phyloP scores from a whole-genome alignment of 306 rosid species.

The Castanospermum australe region DNA sequence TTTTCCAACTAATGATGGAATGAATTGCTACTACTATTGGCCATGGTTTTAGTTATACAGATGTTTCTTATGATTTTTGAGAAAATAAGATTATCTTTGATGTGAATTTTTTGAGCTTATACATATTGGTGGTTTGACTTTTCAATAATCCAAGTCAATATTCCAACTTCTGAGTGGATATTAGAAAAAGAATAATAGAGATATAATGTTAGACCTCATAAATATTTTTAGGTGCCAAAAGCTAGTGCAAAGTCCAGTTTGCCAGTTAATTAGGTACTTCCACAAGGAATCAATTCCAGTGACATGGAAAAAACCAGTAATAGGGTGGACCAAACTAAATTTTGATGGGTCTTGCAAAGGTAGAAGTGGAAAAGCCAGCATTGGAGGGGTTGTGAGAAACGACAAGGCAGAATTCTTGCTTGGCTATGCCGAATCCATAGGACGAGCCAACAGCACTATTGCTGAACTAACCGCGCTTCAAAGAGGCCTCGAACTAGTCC shows the following conservation, averaged over 20 bases:
- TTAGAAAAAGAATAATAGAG: neutral
- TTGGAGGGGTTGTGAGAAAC: slow-evolving; percentile 68
- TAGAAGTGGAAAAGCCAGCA: slow-evolving; percentile 47
- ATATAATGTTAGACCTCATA: slow-evolving; percentile 37
- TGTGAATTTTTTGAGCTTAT: neutral
- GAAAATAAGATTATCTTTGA: neutral
- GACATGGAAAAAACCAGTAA: slow-evolving; percentile 63
- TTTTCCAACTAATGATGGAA: neutral
- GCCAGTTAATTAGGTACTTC: slow-evolving; percentile 24
- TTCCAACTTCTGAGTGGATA: neutral
- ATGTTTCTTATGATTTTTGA: neutral
- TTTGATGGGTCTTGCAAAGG: slow-evolving; percentile 71
- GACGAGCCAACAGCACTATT: slow-evolving; percentile 57
- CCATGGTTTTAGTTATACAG: neutral
- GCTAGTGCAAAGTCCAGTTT: slow-evolving; percentile 39
- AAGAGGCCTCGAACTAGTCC: slow-evolving; percentile 66
- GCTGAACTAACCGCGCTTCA: slow-evolving; percentile 60
- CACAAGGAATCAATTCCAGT: slow-evolving; percentile 61
- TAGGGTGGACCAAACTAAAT: slow-evolving; percentile 71
- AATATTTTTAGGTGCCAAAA: slow-evolving; percentile 41
- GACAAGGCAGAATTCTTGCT: slow-evolving; percentile 69
- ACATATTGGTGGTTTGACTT: neutral
- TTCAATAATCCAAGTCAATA: neutral
- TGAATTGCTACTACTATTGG: neutral
- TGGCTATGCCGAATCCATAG: slow-evolving; percentile 71